These are phyloP conservation scores for Stagonosporopsis rhizophila DNA, from an alignment of 2,329 filamentous ascomycete species.

Conservation along the genomic window DNA sequence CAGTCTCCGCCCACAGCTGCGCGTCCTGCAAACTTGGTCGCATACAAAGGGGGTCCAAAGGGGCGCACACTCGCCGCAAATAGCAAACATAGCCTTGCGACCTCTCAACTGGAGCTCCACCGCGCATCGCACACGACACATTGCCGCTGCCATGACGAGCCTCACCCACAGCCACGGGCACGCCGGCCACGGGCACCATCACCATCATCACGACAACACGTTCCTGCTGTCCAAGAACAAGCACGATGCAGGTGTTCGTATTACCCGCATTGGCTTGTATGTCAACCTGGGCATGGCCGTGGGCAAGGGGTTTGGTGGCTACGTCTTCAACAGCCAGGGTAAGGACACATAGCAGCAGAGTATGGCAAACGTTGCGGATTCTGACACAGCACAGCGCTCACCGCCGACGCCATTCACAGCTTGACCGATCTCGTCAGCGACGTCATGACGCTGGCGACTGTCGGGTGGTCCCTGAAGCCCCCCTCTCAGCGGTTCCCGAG, in stretches of 20 bases:
- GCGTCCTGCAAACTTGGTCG: slow-evolving; percentile 43
- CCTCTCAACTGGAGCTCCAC: slow-evolving; percentile 43
- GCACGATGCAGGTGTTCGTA: slow-evolving; percentile 90
- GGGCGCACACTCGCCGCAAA: slow-evolving; percentile 17
- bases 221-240: slow-evolving; percentile 84
- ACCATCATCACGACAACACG: slow-evolving; percentile 85
- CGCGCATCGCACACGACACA: slow-evolving; percentile 42
- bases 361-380: neutral
- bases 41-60: slow-evolving; percentile 27
- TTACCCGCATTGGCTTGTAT: slow-evolving; percentile 85
- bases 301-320: slow-evolving; percentile 90
- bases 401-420: slow-evolving; percentile 94
- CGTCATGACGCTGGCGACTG: slow-evolving; percentile 89
- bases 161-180: slow-evolving; percentile 40
- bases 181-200: slow-evolving; percentile 64
- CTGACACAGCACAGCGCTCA: slow-evolving; percentile 65
- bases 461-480: slow-evolving; percentile 88
- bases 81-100: slow-evolving; percentile 2
- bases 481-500: slow-evolving; percentile 84
- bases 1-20: slow-evolving; percentile 28
- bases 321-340: slow-evolving; percentile 88
- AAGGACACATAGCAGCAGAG: slow-evolving; percentile 12
- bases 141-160: slow-evolving; percentile 40
- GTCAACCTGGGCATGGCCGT: slow-evolving; percentile 95
- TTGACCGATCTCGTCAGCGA: slow-evolving; percentile 95